Evolutionary conservation across 2,329 filamentous ascomycete genomes (phyloP).

Genomic region (Aspergillus hiratsukae): DNA sequence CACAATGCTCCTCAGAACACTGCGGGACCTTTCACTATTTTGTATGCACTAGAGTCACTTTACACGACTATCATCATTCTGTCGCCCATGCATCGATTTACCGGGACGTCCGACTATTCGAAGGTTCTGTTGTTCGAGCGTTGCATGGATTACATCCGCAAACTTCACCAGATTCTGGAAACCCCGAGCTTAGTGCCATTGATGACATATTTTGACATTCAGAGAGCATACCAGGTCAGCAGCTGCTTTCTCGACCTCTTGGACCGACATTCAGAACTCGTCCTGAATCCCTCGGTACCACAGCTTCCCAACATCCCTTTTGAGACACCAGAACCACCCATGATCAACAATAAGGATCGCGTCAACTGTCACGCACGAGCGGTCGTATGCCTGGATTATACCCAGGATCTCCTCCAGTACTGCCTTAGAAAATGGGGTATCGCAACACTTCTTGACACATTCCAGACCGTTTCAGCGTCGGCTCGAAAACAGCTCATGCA

Average conservation of each 20-base stretch:
- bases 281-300: conserved; percentile 31
- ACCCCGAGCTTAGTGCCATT: conserved; percentile 59
- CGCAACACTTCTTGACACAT: conserved; percentile 25
- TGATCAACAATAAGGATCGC: conserved; percentile 27
- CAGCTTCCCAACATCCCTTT: conserved; percentile 24
- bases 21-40: conserved; percentile 61
- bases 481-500: conserved; percentile 24
- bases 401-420: conserved; percentile 29
- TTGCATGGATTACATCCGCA: conserved; percentile 73
- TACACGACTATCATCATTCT: conserved; percentile 91
- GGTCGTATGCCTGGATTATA: conserved; percentile 28
- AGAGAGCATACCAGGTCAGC: conserved; percentile 71
- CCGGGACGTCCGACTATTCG: conserved; percentile 66
- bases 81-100: conserved; percentile 71
- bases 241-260: conserved; percentile 55
- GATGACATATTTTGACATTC: conserved; percentile 81
- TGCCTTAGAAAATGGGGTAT: conserved; percentile 34
- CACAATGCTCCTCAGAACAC: conserved; percentile 66
- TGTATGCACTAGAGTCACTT: conserved; percentile 82
- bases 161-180: conserved; percentile 64
- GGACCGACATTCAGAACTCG: conserved; percentile 48
- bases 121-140: conserved; percentile 82
- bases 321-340: conserved; percentile 30
- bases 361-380: conserved; percentile 32
- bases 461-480: conserved; percentile 26